Conservation (phyloP, 805 yeast genomes). For the Nakazawaea siamensis region DNA sequence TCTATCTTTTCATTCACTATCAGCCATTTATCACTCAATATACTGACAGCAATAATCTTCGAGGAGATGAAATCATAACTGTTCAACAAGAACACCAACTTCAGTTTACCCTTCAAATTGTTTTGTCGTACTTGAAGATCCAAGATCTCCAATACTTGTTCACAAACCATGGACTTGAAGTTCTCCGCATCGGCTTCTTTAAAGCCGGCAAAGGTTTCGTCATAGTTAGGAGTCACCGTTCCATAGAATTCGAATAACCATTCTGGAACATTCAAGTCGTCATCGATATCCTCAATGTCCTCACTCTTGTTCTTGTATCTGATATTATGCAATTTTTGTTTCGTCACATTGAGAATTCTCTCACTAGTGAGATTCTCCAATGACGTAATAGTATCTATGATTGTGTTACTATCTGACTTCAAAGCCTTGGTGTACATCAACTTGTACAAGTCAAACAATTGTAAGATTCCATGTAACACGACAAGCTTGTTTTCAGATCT, state of each 20-base stretch:
- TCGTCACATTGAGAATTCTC: slow-evolving; percentile 31
- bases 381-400: slow-evolving; percentile 8
- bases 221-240: slow-evolving; percentile 52
- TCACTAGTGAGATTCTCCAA: slow-evolving; percentile 27
- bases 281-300: slow-evolving; percentile 24
- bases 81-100: slow-evolving; percentile 43
- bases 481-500: slow-evolving; percentile 54
- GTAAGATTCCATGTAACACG: slow-evolving; percentile 48
- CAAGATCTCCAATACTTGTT: slow-evolving; percentile 36
- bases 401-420: neutral
- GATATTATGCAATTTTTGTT: slow-evolving; percentile 23
- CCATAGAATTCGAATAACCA: slow-evolving; percentile 66
- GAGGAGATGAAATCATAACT: slow-evolving; percentile 51
- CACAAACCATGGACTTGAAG: slow-evolving; percentile 34
- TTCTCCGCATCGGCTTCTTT: slow-evolving; percentile 31
- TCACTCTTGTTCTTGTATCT: slow-evolving; percentile 16
- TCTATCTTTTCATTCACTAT: slow-evolving; percentile 27
- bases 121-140: slow-evolving; percentile 23
- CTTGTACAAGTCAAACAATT: slow-evolving; percentile 58
- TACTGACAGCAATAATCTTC: slow-evolving; percentile 38
- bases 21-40: slow-evolving; percentile 30
- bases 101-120: slow-evolving; percentile 19
- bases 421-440: slow-evolving; percentile 54
- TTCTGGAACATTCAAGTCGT: slow-evolving; percentile 73
- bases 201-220: slow-evolving; percentile 24